These are phyloP conservation scores for Lumnitzera littorea DNA, from an alignment of 345 rosid genomes.

Conservation along the genomic window DNA sequence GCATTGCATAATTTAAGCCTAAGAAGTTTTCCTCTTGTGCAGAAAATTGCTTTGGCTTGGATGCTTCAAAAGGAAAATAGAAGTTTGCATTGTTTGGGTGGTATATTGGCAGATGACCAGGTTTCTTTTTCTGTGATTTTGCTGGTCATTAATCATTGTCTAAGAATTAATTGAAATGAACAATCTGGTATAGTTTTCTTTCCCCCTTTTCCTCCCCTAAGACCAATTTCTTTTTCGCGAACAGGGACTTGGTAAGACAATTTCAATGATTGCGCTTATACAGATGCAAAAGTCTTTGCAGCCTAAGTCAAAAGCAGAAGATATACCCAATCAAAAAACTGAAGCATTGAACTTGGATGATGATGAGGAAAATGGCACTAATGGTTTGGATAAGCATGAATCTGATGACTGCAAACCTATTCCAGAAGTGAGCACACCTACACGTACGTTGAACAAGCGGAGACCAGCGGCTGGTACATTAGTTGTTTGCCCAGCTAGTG, in stretches of 20 bases:
- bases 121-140: conserved; percentile 24
- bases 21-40: conserved; percentile 15
- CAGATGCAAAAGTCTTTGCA: conserved; percentile 57
- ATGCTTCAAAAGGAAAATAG: conserved; percentile 90
- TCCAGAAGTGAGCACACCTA: conserved; percentile 52
- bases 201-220: background rate
- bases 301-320: conserved; percentile 50
- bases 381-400: conserved; percentile 28
- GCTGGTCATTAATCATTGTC: background rate
- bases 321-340: conserved; percentile 33
- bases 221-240: conserved; percentile 8
- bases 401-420: conserved; percentile 22
- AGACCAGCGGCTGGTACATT: conserved; percentile 89
- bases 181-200: background rate
- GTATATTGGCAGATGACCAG: conserved; percentile 99
- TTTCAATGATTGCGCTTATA: conserved; percentile 90
- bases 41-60: conserved; percentile 98
- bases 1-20: conserved; percentile 8
- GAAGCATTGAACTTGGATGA: conserved; percentile 86
- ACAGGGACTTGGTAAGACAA: conserved; percentile 97
- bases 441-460: conserved; percentile 25
- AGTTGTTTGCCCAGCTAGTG: conserved; percentile 94
- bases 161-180: too few species aligned
- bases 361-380: conserved; percentile 44
- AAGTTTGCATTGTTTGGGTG: conserved; percentile 79